phyloP scores from a whole-genome alignment of 768 basidiomycete genomes.

The Trametes cubensis region DNA sequence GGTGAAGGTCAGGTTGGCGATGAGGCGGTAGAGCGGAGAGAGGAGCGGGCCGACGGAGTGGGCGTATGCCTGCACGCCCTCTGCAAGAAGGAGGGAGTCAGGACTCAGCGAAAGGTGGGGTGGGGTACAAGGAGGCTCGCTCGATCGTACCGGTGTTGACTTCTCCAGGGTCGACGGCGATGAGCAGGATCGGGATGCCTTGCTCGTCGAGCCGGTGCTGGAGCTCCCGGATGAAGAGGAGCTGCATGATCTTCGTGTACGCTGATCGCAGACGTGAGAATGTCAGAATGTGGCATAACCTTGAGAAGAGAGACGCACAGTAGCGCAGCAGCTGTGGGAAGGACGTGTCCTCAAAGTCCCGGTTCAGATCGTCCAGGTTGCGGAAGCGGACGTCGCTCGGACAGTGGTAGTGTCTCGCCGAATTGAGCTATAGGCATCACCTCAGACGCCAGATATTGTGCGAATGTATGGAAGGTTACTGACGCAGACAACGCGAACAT shows the following conservation, averaged over 20 bases:
- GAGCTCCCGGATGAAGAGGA: constrained; percentile 31
- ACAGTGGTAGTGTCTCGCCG: constrained; percentile 18
- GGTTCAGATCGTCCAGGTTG: constrained; percentile 38
- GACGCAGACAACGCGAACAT: constrained; percentile 38
- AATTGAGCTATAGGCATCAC: constrained; percentile 1
- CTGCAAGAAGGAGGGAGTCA: not conserved
- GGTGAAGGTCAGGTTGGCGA: constrained; percentile 17
- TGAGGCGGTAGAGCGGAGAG: constrained; percentile 17
- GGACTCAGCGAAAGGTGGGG: not conserved
- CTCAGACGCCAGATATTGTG: not conserved
- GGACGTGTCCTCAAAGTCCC: constrained; percentile 31
- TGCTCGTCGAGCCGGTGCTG: constrained; percentile 33
- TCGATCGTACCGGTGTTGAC: constrained; percentile 35
- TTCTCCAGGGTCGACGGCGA: constrained; percentile 40
- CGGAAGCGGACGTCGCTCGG: constrained; percentile 33
- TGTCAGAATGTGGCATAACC: not conserved
- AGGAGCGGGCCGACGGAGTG: constrained; percentile 18
- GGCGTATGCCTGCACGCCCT: constrained; percentile 24
- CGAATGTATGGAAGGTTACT: not conserved
- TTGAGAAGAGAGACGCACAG: not conserved
- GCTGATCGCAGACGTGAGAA: constrained; percentile 2
- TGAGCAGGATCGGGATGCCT: constrained; percentile 36
- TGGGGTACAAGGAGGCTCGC: not conserved
- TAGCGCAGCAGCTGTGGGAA: constrained; percentile 22
- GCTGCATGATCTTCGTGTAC: constrained; percentile 27